Evolutionary conservation across 805 yeast genomes (phyloP).

Genomic region (Clavispora fructus): DNA sequence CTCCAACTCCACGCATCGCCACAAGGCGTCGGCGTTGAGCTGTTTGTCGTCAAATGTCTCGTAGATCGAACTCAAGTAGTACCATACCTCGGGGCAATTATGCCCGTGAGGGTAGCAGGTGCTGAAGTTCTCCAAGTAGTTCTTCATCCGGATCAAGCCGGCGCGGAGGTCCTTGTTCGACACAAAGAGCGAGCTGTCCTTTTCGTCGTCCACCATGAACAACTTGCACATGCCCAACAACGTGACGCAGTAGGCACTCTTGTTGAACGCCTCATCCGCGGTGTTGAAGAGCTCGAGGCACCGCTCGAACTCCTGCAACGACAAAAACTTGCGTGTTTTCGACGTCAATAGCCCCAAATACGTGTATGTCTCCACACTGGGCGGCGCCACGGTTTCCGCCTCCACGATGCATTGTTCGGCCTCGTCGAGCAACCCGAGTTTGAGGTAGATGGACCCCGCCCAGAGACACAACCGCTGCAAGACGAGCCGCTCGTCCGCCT

Average conservation of each 20-base stretch:
- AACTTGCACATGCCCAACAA: conserved; percentile 52
- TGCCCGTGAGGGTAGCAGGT: conserved; percentile 36
- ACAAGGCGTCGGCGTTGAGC: conserved; percentile 44
- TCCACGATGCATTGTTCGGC: conserved; percentile 70
- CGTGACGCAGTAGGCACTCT: conserved; percentile 42
- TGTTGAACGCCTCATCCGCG: conserved; percentile 19
- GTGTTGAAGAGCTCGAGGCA: conserved; percentile 42
- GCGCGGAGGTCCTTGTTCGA: conserved; percentile 54
- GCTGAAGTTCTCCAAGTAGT: conserved; percentile 34
- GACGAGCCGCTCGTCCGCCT: conserved; percentile 15
- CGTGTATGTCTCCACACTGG: conserved; percentile 45
- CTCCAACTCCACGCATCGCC: conserved; percentile 63
- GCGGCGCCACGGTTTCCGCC: conserved; percentile 48
- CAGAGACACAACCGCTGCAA: conserved; percentile 71
- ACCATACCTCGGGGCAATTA: conserved; percentile 60
- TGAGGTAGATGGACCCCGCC: conserved; percentile 59
- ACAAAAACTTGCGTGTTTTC: conserved; percentile 38
- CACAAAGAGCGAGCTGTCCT: conserved; percentile 37
- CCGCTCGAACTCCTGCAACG: conserved; percentile 61
- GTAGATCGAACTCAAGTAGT: conserved; percentile 58
- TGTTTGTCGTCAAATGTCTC: conserved; percentile 51
- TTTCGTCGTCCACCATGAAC: conserved; percentile 38
- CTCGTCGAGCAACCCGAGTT: conserved; percentile 49
- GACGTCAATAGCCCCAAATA: conserved; percentile 44
- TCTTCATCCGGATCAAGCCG: conserved; percentile 54